phyloP scores from a whole-genome alignment of 345 rosid genomes.

The Brassica carinata region DNA sequence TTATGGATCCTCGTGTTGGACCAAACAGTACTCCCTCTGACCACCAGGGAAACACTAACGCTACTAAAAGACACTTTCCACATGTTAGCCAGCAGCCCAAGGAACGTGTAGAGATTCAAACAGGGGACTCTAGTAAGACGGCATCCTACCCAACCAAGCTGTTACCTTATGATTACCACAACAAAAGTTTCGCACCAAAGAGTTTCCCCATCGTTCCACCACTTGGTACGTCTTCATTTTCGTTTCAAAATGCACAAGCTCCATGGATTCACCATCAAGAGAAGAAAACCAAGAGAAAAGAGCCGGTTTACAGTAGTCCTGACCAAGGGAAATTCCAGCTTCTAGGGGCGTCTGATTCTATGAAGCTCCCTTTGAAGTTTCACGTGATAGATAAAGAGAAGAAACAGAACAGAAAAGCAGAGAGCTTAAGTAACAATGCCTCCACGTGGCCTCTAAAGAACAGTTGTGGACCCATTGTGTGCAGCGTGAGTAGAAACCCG shows the following conservation, averaged over 20 bases:
- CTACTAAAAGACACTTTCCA: slow-evolving; percentile 51
- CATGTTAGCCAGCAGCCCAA: slow-evolving; percentile 49
- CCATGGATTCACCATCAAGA: slow-evolving; percentile 48
- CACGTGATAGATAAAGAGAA: slow-evolving; percentile 43
- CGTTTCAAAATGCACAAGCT: slow-evolving; percentile 49
- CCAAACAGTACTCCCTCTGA: slow-evolving; percentile 51
- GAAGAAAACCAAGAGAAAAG: slow-evolving; percentile 50
- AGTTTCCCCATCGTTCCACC: slow-evolving; percentile 43
- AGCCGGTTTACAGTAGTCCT: slow-evolving; percentile 36
- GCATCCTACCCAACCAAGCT: slow-evolving; percentile 40
- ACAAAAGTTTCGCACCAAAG: slow-evolving; percentile 43
- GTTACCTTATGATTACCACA: slow-evolving; percentile 41
- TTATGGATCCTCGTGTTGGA: slow-evolving; percentile 71
- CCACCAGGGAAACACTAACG: slow-evolving; percentile 49
- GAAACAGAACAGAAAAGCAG: slow-evolving; percentile 45
- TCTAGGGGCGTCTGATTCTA: slow-evolving; percentile 48
- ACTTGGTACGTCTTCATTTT: slow-evolving; percentile 56
- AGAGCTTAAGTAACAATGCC: slow-evolving; percentile 19
- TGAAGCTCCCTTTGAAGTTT: slow-evolving; percentile 46
- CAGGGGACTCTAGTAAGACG: slow-evolving; percentile 46
- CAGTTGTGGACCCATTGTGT: slow-evolving; percentile 45
- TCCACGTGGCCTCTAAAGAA: slow-evolving; percentile 41
- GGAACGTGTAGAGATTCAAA: slow-evolving; percentile 48
- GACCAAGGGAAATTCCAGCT: slow-evolving; percentile 51
- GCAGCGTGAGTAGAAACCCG: slow-evolving; percentile 82